Conservation (phyloP, 2,329 filamentous ascomycete genomes). For the Colletotrichum chrysophilum region DNA sequence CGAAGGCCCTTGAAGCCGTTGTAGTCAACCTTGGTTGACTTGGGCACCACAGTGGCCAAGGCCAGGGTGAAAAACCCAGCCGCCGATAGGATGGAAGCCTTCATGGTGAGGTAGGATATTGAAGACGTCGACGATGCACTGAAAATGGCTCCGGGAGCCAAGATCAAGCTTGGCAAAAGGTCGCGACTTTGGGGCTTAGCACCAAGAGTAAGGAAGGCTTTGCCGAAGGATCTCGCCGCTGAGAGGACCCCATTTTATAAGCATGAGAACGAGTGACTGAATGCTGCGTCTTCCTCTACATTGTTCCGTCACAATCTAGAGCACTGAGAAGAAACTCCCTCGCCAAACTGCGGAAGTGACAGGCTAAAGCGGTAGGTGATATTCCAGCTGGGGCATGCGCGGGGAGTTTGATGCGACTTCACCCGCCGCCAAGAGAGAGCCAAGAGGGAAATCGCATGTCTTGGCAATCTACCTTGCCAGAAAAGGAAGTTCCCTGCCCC, state of each 20-base stretch:
- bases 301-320: not conserved
- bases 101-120: not conserved
- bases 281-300: not conserved
- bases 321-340: not conserved
- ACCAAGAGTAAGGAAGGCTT: not conserved
- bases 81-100: not conserved
- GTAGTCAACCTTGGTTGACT: slow-evolving; percentile 12
- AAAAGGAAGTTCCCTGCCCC: not conserved
- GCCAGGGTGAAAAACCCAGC: not conserved
- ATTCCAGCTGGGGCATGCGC: not conserved
- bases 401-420: not conserved
- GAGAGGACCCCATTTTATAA: not conserved
- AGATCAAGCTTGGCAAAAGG: not conserved
- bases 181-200: not conserved
- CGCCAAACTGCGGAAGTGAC: not conserved
- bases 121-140: no score
- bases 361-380: slow-evolving; percentile 5
- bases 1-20: slow-evolving; percentile 21
- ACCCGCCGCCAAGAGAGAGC: slow-evolving; percentile 8
- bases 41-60: not conserved
- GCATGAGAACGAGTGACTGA: no score
- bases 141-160: not conserved
- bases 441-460: slow-evolving; percentile 3
- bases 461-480: not conserved
- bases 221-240: not conserved